Percentiles rank a stretch among this genome's conserved stretches.
phyloP scores from a whole-genome alignment of 495 filamentous ascomycete genomes.

The Cenococcum geophilum region DNA sequence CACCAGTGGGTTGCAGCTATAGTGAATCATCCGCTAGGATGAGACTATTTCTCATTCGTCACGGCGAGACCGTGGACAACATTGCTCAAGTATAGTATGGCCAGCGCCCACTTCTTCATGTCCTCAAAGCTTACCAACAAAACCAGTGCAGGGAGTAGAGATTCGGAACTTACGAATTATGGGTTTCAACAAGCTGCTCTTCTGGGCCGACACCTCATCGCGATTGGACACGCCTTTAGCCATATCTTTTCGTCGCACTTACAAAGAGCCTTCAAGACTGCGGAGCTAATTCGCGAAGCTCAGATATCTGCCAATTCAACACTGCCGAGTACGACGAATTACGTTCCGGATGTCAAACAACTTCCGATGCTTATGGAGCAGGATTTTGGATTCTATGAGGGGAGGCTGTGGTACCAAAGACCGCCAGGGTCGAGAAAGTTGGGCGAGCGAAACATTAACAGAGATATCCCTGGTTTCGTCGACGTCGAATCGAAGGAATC shows the following conservation, averaged over 20 bases:
- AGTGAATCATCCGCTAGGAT: constrained; percentile 38
- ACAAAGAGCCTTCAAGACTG: constrained; percentile 65
- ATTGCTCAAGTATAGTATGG: constrained; percentile 69
- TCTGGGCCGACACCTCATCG: constrained; percentile 55
- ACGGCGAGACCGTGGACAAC: constrained; percentile 87
- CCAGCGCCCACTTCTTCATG: constrained; percentile 1
- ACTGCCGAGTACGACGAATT: neutral
- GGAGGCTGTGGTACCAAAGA: constrained; percentile 39
- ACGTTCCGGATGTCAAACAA: constrained; percentile 40
- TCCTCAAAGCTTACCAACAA: constrained; percentile 5
- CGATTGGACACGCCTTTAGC: constrained; percentile 44
- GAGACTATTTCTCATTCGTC: constrained; percentile 72
- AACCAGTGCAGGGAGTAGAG: constrained; percentile 65
- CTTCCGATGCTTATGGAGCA: constrained; percentile 59
- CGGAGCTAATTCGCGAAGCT: constrained; percentile 53
- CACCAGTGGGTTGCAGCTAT: neutral
- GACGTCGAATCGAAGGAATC: constrained; percentile 55
- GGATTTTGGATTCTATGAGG: constrained; percentile 66
- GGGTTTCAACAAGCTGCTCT: constrained; percentile 67
- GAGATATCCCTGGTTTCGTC: constrained; percentile 41
- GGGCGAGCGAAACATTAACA: constrained; percentile 24
- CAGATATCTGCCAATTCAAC: constrained; percentile 33
- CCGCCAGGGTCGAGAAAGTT: constrained; percentile 12
- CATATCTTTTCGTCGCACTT: constrained; percentile 77
- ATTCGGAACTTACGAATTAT: constrained; percentile 76